Percentiles rank a stretch among this genome's conserved stretches.
Conservation (phyloP, 2,329 filamentous ascomycete species). For the Fusarium sp. region DNA sequence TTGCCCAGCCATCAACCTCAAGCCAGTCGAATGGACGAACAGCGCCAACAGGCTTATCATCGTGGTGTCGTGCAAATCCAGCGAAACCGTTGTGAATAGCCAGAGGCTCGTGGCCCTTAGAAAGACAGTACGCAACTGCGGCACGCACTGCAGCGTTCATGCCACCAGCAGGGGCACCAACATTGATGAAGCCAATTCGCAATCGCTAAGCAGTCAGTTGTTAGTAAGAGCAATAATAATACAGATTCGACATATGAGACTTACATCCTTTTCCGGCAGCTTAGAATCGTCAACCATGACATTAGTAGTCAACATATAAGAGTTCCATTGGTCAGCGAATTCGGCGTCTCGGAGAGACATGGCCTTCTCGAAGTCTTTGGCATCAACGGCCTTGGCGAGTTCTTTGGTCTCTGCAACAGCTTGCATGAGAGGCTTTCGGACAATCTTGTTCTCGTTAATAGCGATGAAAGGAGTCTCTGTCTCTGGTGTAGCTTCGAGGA, state of each 20-base stretch:
- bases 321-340: slow-evolving; percentile 91
- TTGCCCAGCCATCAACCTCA: slow-evolving; percentile 94
- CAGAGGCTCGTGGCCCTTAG: slow-evolving; percentile 90
- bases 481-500: slow-evolving; percentile 88
- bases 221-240: not conserved
- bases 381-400: slow-evolving; percentile 83
- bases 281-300: slow-evolving; percentile 77
- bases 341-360: slow-evolving; percentile 93
- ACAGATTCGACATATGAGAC: slow-evolving; percentile 42
- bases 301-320: slow-evolving; percentile 91
- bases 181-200: slow-evolving; percentile 95
- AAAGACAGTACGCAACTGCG: slow-evolving; percentile 91
- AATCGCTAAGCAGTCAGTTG: slow-evolving; percentile 72
- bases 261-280: slow-evolving; percentile 77
- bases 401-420: slow-evolving; percentile 89
- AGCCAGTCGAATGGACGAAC: slow-evolving; percentile 92
- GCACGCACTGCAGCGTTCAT: slow-evolving; percentile 98
- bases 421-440: slow-evolving; percentile 87
- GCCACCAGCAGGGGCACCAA: slow-evolving; percentile 94
- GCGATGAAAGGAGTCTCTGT: slow-evolving; percentile 95
- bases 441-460: slow-evolving; percentile 98
- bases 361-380: slow-evolving; percentile 86
- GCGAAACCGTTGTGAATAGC: slow-evolving; percentile 98
- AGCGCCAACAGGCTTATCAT: slow-evolving; percentile 81
- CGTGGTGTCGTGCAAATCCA: slow-evolving; percentile 90